phyloP scores from a whole-genome alignment of 179 eudicot genomes.

The Beta lomatogona region DNA sequence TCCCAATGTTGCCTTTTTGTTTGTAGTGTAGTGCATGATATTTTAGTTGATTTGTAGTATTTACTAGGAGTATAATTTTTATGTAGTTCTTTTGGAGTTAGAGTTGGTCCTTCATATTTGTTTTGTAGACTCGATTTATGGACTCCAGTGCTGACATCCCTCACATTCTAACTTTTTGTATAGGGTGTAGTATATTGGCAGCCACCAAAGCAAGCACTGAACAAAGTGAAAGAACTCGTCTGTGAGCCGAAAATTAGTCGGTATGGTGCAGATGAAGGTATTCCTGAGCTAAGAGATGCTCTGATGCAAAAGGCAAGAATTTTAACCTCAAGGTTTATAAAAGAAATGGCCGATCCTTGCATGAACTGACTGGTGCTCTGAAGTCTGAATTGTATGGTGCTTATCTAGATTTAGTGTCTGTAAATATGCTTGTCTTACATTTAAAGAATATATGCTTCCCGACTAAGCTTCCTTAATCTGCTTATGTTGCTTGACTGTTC shows the following conservation, averaged over 20 bases:
- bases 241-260: slow-evolving; percentile 86
- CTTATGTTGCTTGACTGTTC: background rate
- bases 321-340: background rate
- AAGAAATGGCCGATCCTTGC: background rate
- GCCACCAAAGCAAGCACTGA: slow-evolving; percentile 82
- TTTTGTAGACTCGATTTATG: background rate
- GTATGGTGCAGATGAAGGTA: slow-evolving; percentile 96
- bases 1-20: too few species aligned
- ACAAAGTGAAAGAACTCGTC: slow-evolving; percentile 68
- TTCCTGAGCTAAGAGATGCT: slow-evolving; percentile 88
- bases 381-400: background rate
- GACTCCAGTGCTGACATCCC: background rate
- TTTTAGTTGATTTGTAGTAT: too few species aligned
- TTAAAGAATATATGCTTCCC: background rate
- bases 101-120: background rate
- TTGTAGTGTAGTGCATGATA: too few species aligned
- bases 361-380: background rate
- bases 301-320: slow-evolving; percentile 61
- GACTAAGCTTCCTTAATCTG: background rate
- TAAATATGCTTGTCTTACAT: background rate
- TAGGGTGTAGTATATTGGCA: slow-evolving; percentile 98
- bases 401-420: background rate
- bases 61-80: too few species aligned
- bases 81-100: background rate
- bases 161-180: slow-evolving; percentile 20